Percentiles rank a stretch among this genome's conserved stretches.
Evolutionary conservation across 2,329 filamentous ascomycete species (phyloP).

Genomic region (Penicillium fuscoglaucum): DNA sequence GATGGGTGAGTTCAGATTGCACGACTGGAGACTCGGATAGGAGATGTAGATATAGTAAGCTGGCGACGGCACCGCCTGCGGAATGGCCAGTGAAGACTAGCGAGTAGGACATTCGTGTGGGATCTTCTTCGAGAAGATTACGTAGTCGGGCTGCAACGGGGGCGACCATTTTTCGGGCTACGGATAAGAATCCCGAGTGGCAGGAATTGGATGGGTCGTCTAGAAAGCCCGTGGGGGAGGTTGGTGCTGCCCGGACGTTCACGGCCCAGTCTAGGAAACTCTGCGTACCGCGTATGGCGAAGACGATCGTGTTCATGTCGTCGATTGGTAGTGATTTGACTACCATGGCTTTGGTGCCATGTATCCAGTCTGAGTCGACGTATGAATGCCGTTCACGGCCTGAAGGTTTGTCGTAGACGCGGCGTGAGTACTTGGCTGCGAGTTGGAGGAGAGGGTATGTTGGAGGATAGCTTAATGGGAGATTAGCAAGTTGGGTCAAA

Average conservation of each 20-base stretch:
- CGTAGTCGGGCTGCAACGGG: slow-evolving; percentile 71
- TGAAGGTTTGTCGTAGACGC: slow-evolving; percentile 67
- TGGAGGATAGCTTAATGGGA: slow-evolving; percentile 60
- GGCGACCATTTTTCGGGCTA: slow-evolving; percentile 71
- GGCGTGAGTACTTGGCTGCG: slow-evolving; percentile 74
- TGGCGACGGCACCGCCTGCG: slow-evolving; percentile 80
- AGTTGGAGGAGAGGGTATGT: slow-evolving; percentile 77
- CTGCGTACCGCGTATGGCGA: slow-evolving; percentile 78
- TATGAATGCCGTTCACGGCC: slow-evolving; percentile 67
- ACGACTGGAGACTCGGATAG: slow-evolving; percentile 48
- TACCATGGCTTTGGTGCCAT: slow-evolving; percentile 81
- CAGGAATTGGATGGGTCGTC: slow-evolving; percentile 77
- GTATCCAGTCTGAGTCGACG: slow-evolving; percentile 68
- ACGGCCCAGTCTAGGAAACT: slow-evolving; percentile 85
- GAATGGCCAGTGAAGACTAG: slow-evolving; percentile 84
- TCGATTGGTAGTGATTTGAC: slow-evolving; percentile 80
- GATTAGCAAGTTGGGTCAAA: not conserved
- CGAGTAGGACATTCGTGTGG: slow-evolving; percentile 63
- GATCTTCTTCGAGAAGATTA: slow-evolving; percentile 70
- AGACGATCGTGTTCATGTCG: slow-evolving; percentile 74
- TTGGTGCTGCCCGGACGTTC: slow-evolving; percentile 70
- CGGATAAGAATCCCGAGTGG: slow-evolving; percentile 76
- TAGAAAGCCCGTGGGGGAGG: slow-evolving; percentile 67
- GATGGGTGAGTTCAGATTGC: slow-evolving; percentile 66
- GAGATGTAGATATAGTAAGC: slow-evolving; percentile 80